Evolutionary conservation across 2,329 filamentous ascomycete species (phyloP), one percentile per base, ranked within the genome.

Genomic region (Xylaria multiplex): DNA sequence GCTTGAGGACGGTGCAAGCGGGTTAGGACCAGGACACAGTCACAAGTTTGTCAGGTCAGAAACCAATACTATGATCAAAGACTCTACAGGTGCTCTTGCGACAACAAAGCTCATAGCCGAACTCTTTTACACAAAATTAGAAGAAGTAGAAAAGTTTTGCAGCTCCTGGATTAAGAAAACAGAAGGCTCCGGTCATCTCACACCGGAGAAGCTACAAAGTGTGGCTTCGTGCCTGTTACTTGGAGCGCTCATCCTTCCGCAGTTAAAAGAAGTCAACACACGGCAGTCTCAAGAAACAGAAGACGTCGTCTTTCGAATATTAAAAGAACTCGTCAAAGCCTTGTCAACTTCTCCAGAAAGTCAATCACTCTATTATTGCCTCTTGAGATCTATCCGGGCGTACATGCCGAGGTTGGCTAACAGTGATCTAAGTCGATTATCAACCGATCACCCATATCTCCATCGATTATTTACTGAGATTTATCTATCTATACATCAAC

Each of bases 21-120:
- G 57, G 56, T 46, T 66, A 30, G 58, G 46, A 14, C 13, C 64
- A n/a, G 61, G 64, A 35, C 43, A 19, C 35, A 65, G 54, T 6
- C n/a, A 35, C 6, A 30, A 65, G 7, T 40, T 59, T 11, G 62
- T 53, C 52, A 32, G 58, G 14, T 61, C 66, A 46, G 49, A 49
- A 14, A 42, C 65, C 24, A 60, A 54, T 35, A 65, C 70, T 40
- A 74, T 77, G 19, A 69, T 74, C 8, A 69, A 70, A 37, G 79
- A 81, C 62, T 74, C 77, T n/a, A 73, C 77, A 2, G 78, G 77
- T 57, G 76, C 79, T 7, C 79, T 82, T 71, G 77, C 82, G 1
- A 81, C 83, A 1, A 85, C 80, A 65, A 86, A 83, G 65, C 76
- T 87, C 5, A 78, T 84, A 3, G 76, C 87, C 5, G 86, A 89